Conservation (phyloP, 352 stramenopile genomes). For the Pythium myriotylum region DNA sequence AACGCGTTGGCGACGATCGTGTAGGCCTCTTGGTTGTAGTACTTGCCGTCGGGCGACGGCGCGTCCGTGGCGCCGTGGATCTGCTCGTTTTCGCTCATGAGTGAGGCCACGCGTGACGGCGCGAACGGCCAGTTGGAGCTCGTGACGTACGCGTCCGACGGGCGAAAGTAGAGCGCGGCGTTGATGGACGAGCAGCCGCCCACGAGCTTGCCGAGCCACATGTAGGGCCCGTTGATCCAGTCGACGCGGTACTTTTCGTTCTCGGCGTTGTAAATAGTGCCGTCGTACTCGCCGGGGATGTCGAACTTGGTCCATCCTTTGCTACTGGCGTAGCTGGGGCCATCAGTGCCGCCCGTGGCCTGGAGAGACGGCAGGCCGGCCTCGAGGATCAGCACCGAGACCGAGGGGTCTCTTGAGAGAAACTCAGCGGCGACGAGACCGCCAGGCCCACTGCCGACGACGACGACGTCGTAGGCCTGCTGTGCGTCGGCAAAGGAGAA, state of each 20-base stretch:
- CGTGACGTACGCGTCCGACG: conserved; percentile 48
- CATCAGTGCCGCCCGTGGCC: conserved; percentile 48
- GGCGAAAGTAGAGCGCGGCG: conserved; percentile 80
- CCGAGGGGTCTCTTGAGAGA: conserved; percentile 47
- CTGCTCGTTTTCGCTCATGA: conserved; percentile 57
- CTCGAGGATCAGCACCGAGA: conserved; percentile 64
- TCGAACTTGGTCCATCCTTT: conserved; percentile 66
- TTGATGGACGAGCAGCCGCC: conserved; percentile 87
- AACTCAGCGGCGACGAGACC: conserved; percentile 67
- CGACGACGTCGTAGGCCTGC: conserved; percentile 52
- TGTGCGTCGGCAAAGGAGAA: not conserved
- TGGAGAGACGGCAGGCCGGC: conserved; percentile 48
- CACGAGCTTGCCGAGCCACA: conserved; percentile 77
- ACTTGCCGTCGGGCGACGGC: conserved; percentile 49
- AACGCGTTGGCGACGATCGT: conserved; percentile 46
- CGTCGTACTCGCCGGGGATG: conserved; percentile 67
- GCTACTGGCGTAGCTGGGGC: conserved; percentile 42
- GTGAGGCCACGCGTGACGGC: conserved; percentile 57
- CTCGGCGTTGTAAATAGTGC: conserved; percentile 28
- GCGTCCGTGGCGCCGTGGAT: conserved; percentile 46
- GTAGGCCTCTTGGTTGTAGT: conserved; percentile 60
- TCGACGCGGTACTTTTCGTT: conserved; percentile 58
- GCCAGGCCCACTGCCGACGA: conserved; percentile 63
- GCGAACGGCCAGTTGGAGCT: conserved; percentile 54
- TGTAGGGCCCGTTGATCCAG: conserved; percentile 42